Evolutionary conservation across 495 filamentous ascomycete species (phyloP), one percentile per base, ranked within the genome.

Genomic region (Patellaria atrata): DNA sequence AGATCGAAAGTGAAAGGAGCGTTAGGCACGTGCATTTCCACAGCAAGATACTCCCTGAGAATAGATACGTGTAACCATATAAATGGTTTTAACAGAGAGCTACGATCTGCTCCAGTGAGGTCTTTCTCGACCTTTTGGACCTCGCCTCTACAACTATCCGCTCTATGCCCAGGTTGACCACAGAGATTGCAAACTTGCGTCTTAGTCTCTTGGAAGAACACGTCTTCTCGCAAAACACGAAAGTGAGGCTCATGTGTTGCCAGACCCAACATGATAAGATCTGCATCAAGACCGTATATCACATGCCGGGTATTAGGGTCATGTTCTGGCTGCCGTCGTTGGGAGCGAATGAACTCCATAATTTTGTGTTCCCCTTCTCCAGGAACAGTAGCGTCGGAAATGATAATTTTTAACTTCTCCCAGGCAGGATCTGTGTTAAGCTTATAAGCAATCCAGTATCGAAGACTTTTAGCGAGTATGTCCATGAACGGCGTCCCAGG

Each of bases 341-440:
- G 91, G 16, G 87, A 93, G 45, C 89, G 75, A 42, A 99, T 70
- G 50, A 96, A 99, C 27, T 93, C 73, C 89, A 99, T 99, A 44
- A 99, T 94, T 62, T 99, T 99, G 58, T 99, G 89, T 55, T 99
- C 89, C 53, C 89, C 89, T 58, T 99, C 89, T 46, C 89, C 89
- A 23, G 89, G 89, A 13, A 99, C 89, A 0, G 85, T 92, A 24
- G 89, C 85, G 63, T 99, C 89, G 5, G 89, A 96, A 47, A 99
- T 94, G 51, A 99, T 84, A 50, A 96, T 74, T 71, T 96, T 96
- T 53, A 94, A 44, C 68, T 75, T 31, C 20, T 5, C 80, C 89
- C 89, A 97, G n/a, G 75, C 77, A 15, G 89, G 85, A 56, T 99
- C 89, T 22, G 82, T 92, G 56, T 91, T 94, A 33, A 94, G 74